Conservation (phyloP, 2,329 filamentous ascomycete species). For the Plenodomus lindquistii region DNA sequence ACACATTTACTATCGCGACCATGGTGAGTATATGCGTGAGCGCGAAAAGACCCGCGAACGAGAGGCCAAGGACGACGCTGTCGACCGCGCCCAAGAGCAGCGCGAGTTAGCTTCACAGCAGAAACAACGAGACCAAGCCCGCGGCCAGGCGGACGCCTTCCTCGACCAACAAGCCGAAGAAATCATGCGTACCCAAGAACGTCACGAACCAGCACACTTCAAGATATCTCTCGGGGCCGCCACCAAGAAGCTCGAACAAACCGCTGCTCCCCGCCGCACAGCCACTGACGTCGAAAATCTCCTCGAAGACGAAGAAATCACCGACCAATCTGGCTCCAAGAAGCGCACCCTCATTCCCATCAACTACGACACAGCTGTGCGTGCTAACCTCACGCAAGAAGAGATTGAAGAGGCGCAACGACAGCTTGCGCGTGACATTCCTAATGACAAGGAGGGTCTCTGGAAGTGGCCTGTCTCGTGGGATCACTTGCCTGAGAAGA, state of each 20-base stretch:
- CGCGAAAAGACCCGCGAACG: slow-evolving; percentile 72
- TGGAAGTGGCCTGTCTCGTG: slow-evolving; percentile 95
- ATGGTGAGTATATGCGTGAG: slow-evolving; percentile 81
- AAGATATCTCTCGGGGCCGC: slow-evolving; percentile 89
- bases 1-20: slow-evolving; percentile 86
- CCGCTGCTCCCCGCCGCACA: slow-evolving; percentile 67
- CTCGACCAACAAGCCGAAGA: slow-evolving; percentile 82
- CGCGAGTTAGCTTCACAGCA: slow-evolving; percentile 71
- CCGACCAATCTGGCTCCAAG: slow-evolving; percentile 66
- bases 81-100: slow-evolving; percentile 77
- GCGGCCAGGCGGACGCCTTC: slow-evolving; percentile 88
- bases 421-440: slow-evolving; percentile 86
- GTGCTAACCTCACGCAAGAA: slow-evolving; percentile 71
- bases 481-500: slow-evolving; percentile 81
- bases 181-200: slow-evolving; percentile 54
- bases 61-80: slow-evolving; percentile 78
- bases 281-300: slow-evolving; percentile 93
- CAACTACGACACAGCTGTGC: slow-evolving; percentile 50
- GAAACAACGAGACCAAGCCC: slow-evolving; percentile 75
- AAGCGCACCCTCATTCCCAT: slow-evolving; percentile 68
- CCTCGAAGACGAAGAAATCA: slow-evolving; percentile 83
- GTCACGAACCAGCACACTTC: slow-evolving; percentile 69
- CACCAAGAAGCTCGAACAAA: slow-evolving; percentile 70
- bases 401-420: slow-evolving; percentile 81
- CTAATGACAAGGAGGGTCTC: slow-evolving; percentile 79